phyloP scores from a whole-genome alignment of 352 stramenopile genomes.

The Thalassiosira exigua region DNA sequence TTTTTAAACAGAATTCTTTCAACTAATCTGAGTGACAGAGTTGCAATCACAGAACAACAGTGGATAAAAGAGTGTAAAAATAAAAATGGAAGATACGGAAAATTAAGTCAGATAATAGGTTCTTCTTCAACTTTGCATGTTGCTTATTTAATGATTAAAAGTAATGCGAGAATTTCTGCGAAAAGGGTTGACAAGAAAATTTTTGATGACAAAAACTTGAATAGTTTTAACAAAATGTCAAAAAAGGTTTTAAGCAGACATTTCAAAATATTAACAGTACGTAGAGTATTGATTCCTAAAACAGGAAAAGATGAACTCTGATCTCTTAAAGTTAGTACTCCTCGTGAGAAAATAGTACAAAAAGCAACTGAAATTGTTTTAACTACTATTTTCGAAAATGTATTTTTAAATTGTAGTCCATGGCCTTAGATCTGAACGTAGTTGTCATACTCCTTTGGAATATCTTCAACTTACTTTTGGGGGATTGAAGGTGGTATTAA shows the following conservation, averaged over 20 bases:
- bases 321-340: constrained; percentile 6
- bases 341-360: constrained; percentile 14
- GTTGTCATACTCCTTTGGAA: constrained; percentile 2
- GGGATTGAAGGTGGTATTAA: constrained; percentile 13
- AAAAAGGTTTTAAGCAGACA: too few species aligned
- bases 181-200: constrained; percentile 1
- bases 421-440: background rate
- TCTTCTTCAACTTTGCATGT: constrained; percentile 5
- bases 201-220: background rate
- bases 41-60: constrained; percentile 10
- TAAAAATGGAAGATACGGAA: constrained; percentile 17
- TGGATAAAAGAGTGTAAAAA: constrained; percentile 10
- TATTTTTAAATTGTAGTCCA: constrained; percentile 20
- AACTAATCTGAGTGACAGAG: background rate
- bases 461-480: constrained; percentile 15
- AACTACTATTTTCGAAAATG: constrained; percentile 3
- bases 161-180: background rate
- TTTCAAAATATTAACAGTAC: background rate
- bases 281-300: background rate
- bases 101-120: constrained; percentile 11
- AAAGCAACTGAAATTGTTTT: constrained; percentile 16
- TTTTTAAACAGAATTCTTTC: constrained; percentile 10
- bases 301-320: background rate
- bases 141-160: constrained; percentile 26
- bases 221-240: background rate